Evolutionary conservation across 1,284 basidiomycete genomes (phyloP), one percentile per base, ranked within the genome.

Genomic region (Ceratobasidium sp.): DNA sequence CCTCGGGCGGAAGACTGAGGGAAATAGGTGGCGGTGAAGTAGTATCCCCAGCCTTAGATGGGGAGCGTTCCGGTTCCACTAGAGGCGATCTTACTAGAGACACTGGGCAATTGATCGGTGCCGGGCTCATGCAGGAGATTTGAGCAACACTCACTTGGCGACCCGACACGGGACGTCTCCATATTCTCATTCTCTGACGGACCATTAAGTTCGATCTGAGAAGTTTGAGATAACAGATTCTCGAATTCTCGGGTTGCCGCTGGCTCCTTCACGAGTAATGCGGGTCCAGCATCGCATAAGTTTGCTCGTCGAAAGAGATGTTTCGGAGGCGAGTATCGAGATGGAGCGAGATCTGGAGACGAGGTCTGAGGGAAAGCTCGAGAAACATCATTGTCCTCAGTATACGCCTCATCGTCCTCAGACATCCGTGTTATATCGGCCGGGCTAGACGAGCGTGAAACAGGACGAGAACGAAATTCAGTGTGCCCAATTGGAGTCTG

Each of bases 241-340:
- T 66, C 33, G 40, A 39, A 26, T 18, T 39, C 42, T 9, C 23
- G 42, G 42, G 7, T 44, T 2, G 20, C n/a, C 18, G 42, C 9
- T n/a, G 26, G 4, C 13, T 53, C 18, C 28, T 23, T 1, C 13
- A 13, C 33, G 40, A 13, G 44, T 4, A 28, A 42, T n/a, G 7
- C 13, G 46, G 12, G 5, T 1, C 18, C 5, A 5, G n/a, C 18
- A 3, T 55, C 53, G n/a, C 40, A 20, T 3, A 20, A 42, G 28
- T 70, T 20, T 20, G 5, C 23, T 20, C 6, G 51, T 42, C 72
- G 46, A 26, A 26, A 28, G 23, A 75, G 46, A 20, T 51, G 61
- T 15, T 33, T 28, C 6, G 73, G 63, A n/a, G 73, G 73, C 20
- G 73, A 77, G 67, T 67, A 77, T 53, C 73, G 49, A 20, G 33